Conservation (phyloP, 352 stramenopile species). For the Elongisporangium undulatum region DNA sequence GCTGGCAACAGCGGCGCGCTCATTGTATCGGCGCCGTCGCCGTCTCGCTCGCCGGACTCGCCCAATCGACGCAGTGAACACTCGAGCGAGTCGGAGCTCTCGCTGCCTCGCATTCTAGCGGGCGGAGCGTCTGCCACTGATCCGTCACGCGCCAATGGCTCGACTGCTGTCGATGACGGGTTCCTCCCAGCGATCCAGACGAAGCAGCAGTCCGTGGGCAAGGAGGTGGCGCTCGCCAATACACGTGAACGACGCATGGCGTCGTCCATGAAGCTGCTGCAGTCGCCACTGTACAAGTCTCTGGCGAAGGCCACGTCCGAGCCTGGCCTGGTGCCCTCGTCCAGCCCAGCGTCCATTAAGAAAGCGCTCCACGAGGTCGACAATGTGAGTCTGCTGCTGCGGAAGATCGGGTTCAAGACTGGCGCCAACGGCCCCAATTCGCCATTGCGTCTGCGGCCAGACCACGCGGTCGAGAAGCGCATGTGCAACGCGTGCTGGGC, state of each 20-base stretch:
- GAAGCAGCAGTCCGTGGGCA: conserved; percentile 9
- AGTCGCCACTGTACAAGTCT: conserved; percentile 72
- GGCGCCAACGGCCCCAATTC: conserved; percentile 22
- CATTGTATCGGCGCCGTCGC: conserved; percentile 30
- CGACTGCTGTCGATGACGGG: not conserved
- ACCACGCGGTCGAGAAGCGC: conserved; percentile 68
- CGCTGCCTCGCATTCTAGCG: not conserved
- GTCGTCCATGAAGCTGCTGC: conserved; percentile 51
- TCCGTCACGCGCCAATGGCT: not conserved
- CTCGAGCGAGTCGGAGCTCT: conserved; percentile 2
- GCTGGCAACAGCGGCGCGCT: conserved; percentile 35
- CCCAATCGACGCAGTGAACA: conserved; percentile 25
- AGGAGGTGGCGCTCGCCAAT: conserved; percentile 10
- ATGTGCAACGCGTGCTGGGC: conserved; percentile 84
- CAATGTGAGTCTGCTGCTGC: conserved; percentile 61
- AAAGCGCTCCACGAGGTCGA: conserved; percentile 64
- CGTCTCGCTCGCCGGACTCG: conserved; percentile 5
- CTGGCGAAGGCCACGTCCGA: conserved; percentile 48
- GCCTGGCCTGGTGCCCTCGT: conserved; percentile 11
- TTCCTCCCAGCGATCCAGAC: conserved; percentile 31
- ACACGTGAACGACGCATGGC: conserved; percentile 23
- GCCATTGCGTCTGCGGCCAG: conserved; percentile 13
- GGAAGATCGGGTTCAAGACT: conserved; percentile 58
- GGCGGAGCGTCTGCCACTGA: not conserved
- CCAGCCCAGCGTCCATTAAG: conserved; percentile 37